A percentile compares a stretch with the other conserved stretches of the same genome.
These are phyloP conservation scores for Penicillium canariense DNA, from an alignment of 495 filamentous ascomycete species.

Conservation along the genomic window DNA sequence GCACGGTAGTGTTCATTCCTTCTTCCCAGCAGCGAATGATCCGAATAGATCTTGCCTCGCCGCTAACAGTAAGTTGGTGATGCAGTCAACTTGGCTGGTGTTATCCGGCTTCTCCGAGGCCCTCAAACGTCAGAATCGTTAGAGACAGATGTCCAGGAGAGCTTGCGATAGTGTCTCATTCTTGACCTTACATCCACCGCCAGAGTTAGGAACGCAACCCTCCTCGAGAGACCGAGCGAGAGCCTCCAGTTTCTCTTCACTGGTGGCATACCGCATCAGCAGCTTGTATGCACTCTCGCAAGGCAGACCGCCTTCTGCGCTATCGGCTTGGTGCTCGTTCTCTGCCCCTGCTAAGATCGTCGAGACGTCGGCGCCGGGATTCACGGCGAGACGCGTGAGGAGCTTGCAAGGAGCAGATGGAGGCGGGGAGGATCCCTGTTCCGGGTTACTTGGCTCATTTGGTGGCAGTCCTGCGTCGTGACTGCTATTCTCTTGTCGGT, in stretches of 20 bases:
- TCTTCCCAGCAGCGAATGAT: no score
- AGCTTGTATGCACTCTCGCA: not conserved
- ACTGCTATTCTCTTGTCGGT: not conserved
- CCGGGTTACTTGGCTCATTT: not conserved
- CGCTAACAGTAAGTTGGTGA: no score
- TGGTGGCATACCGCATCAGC: not conserved
- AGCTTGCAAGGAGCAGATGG: slow-evolving; percentile 2
- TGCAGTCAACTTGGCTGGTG: no score
- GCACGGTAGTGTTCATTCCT: no score
- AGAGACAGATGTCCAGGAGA: not conserved
- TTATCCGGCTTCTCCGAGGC: no score
- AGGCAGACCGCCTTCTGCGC: not conserved
- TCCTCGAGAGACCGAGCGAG: not conserved
- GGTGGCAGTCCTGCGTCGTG: not conserved
- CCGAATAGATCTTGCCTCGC: no score
- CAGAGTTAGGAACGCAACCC: not conserved
- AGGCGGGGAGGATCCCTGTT: not conserved
- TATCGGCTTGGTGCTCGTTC: not conserved
- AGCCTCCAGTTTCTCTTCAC: not conserved
- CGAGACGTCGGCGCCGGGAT: not conserved
- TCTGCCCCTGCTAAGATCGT: not conserved
- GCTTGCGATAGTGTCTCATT: not conserved
- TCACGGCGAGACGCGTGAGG: not conserved
- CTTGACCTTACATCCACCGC: not conserved
- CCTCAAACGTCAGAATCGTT: no score